Evolutionary conservation across 1,139 yeast species (phyloP), one percentile per base, ranked within the genome.

Genomic region (Hyphopichia burtonii): DNA sequence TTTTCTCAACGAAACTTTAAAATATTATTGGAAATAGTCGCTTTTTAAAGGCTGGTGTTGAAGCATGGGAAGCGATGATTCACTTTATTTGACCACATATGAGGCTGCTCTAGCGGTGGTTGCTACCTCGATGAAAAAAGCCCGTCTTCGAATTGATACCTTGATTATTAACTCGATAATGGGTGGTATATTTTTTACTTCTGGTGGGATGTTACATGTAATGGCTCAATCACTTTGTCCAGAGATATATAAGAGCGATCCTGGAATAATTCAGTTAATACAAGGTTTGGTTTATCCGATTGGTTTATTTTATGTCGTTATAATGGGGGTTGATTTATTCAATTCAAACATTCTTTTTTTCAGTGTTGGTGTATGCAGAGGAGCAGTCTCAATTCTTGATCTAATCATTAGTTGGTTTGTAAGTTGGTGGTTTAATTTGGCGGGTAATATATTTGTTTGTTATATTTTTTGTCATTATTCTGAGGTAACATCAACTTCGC

Each of bases 21-120:
- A n/a, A n/a, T n/a, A n/a, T n/a, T n/a, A n/a, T n/a, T n/a, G n/a
- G n/a, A n/a, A n/a, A n/a, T n/a, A n/a, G n/a, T n/a, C n/a, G n/a
- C n/a, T n/a, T n/a, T n/a, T n/a, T n/a, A n/a, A n/a, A n/a, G n/a
- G n/a, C n/a, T n/a, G n/a, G n/a, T n/a, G n/a, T n/a, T n/a, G n/a
- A n/a, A n/a, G n/a, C n/a, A 25, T 25, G 28, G 28, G n/a, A 4
- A 10, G 11, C 28, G 75, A 70, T 47, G 86, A 82, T 48, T 67
- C 80, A 9, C 63, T 71, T 51, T 85, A 83, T 55, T 71, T 83
- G 41, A 80, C 89, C 6, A 86, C 91, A 9, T 81, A 85, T 59
- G 94, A 86, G 52, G 82, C 93, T 1, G 93, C 93, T 1, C 60
- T 86, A 40, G 93, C 93, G 0, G 84, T 84, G 39, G 90, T 86